phyloP scores from a whole-genome alignment of 2,329 filamentous ascomycete genomes.

The Penicillium sp. region DNA sequence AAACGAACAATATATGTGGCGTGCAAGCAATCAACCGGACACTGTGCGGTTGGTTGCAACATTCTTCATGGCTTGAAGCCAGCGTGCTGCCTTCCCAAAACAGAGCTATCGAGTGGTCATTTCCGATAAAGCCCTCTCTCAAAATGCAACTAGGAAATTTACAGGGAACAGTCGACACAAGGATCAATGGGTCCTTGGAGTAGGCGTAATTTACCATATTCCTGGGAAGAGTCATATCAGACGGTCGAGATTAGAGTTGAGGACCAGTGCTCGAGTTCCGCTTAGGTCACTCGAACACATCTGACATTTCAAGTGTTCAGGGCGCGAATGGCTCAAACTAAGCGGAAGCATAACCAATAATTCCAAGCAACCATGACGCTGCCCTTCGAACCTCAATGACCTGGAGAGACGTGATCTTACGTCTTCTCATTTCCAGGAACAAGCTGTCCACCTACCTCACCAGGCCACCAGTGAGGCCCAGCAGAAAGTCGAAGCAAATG shows the following conservation, averaged over 20 bases:
- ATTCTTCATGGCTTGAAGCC: background rate
- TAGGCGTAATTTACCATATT: background rate
- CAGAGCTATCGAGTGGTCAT: no score
- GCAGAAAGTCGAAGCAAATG: background rate
- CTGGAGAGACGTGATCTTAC: background rate
- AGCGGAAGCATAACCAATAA: background rate
- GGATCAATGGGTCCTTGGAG: background rate
- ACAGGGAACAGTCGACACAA: background rate
- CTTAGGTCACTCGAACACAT: background rate
- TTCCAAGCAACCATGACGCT: background rate
- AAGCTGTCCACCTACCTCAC: background rate
- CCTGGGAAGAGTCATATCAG: background rate
- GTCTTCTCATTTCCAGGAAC: background rate
- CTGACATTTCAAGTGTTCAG: background rate
- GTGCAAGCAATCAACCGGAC: background rate
- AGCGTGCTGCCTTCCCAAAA: background rate
- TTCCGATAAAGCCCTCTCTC: background rate
- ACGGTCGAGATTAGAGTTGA: background rate
- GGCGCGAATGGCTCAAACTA: background rate
- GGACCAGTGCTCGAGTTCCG: background rate
- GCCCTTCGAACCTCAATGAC: no score
- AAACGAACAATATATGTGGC: background rate
- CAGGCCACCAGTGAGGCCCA: background rate
- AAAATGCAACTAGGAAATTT: background rate
- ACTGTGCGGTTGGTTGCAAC: background rate